Conservation (phyloP, 1,139 yeast genomes). For the Yamadazyma oceani region DNA sequence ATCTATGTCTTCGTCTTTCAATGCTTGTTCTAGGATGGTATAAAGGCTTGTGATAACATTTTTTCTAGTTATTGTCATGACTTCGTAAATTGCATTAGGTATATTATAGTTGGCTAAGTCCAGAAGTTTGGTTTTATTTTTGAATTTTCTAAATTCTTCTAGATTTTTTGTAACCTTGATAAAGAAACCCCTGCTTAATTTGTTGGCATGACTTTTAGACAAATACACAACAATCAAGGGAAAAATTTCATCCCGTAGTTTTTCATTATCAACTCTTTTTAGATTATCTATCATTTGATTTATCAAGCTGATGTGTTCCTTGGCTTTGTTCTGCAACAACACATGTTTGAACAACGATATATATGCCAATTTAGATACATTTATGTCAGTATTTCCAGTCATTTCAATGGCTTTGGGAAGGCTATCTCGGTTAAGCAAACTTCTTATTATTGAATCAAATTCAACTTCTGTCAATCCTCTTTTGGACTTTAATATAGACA, state of each 20-base stretch:
- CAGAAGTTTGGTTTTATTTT: not conserved
- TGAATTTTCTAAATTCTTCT: not conserved
- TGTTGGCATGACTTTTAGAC: not conserved
- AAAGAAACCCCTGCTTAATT: conserved; percentile 5
- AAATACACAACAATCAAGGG: conserved; percentile 6
- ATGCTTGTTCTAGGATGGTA: conserved; percentile 20
- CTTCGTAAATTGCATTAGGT: conserved; percentile 13
- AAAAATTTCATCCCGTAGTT: not conserved
- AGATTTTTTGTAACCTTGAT: not conserved
- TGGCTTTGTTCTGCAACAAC: not conserved
- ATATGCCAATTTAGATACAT: conserved; percentile 27
- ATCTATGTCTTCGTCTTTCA: conserved; percentile 23
- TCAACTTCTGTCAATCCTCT: conserved; percentile 28
- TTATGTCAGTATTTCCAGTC: conserved; percentile 20
- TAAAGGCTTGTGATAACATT: conserved; percentile 8
- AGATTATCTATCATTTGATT: conserved; percentile 5
- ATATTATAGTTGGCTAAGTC: conserved; percentile 14
- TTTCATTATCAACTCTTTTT: conserved; percentile 3
- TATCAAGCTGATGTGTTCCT: conserved; percentile 2
- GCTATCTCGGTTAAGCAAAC: conserved; percentile 26
- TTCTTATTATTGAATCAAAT: conserved; percentile 26
- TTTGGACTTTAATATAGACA: conserved; percentile 29
- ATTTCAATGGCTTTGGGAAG: conserved; percentile 24
- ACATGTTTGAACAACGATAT: conserved; percentile 14
- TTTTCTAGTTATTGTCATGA: conserved; percentile 7